Base-by-base conservation (phyloP, 1,284 basidiomycete species). In the Sporisorium sorghi region DNA sequence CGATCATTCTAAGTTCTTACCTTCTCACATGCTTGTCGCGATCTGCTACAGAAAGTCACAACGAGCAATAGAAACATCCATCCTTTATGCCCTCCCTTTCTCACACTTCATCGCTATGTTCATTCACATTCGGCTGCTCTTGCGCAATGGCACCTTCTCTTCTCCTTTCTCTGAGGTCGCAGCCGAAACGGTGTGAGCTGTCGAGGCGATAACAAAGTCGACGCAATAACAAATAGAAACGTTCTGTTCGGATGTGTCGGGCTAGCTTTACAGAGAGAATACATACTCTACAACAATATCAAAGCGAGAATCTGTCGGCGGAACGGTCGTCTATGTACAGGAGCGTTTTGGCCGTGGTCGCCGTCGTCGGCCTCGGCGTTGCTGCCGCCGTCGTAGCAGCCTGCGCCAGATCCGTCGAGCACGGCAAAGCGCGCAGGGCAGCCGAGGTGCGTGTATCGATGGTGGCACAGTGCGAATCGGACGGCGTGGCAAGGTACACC, bases 101-200 rank as follows among this genome's bases (percentile, higher is more conserved):
- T 17, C 14, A 17, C 12, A n/a, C n/a, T n/a, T n/a, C n/a, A n/a
- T n/a, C n/a, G n/a, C n/a, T n/a, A 8, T 40, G 14, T 50, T 40
- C 35, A 21, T 43, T 24, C 24, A 23, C 24, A 10, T 39, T 49
- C 32, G 17, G 47, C 47, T 49, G 47, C 28, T n/a, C 30, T 17
- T 23, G 26, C 26, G 55, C 55, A 57, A 57, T 49, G 55, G 55
- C 55, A 49, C 19, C 28, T 35, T 19, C 47, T 28, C 33, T 17
- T 23, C 33, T n/a, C n/a, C n/a, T n/a, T n/a, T 11, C 19, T 51
- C 6, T 39, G 24, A 35, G 19, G 48, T 35, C 8, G 33, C 6
- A 14, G 33, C 33, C n/a, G n/a, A n/a, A n/a, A n/a, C n/a, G n/a
- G n/a, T n/a, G n/a, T n/a, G n/a, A n/a, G n/a, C n/a, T n/a, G n/a